Conservation (phyloP, 2,329 filamentous ascomycete species). For the Ophiostoma montium region DNA sequence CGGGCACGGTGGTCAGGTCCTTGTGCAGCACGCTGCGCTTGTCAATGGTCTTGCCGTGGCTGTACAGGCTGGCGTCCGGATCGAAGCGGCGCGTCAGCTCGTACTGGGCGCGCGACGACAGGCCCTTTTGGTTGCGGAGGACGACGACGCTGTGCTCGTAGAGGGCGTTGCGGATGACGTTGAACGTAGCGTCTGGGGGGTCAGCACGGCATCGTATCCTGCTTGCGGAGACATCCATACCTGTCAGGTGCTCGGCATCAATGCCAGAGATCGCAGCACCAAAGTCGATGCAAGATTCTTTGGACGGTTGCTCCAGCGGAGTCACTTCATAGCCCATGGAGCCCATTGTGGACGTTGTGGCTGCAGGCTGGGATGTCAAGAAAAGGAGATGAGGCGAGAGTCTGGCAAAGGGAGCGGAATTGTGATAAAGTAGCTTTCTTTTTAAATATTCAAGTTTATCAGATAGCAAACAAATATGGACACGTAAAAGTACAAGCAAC, state of each 20-base stretch:
- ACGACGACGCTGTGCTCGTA: constrained; percentile 57
- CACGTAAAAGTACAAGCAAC: background rate
- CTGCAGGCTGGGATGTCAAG: background rate
- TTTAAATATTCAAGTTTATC: background rate
- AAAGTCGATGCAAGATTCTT: constrained; percentile 31
- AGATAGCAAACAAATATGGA: background rate
- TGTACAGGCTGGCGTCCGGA: constrained; percentile 45
- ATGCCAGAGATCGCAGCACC: constrained; percentile 44
- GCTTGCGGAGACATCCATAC: no score
- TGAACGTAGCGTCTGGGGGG: constrained; percentile 46
- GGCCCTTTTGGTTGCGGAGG: constrained; percentile 50
- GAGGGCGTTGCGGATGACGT: constrained; percentile 46
- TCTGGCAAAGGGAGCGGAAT: background rate
- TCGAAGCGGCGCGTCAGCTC: constrained; percentile 62
- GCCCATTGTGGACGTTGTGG: constrained; percentile 4
- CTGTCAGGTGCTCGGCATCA: constrained; percentile 45
- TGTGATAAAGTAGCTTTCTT: background rate
- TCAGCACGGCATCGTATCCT: no score
- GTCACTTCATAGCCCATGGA: constrained; percentile 6
- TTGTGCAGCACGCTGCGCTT: constrained; percentile 56
- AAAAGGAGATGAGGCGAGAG: background rate
- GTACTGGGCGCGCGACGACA: constrained; percentile 56
- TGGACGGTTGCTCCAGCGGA: constrained; percentile 7
- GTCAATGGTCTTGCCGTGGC: constrained; percentile 62
- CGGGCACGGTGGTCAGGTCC: constrained; percentile 67